These are phyloP conservation scores for Starmerella powellii DNA, from an alignment of 805 yeast species.

Conservation along the genomic window DNA sequence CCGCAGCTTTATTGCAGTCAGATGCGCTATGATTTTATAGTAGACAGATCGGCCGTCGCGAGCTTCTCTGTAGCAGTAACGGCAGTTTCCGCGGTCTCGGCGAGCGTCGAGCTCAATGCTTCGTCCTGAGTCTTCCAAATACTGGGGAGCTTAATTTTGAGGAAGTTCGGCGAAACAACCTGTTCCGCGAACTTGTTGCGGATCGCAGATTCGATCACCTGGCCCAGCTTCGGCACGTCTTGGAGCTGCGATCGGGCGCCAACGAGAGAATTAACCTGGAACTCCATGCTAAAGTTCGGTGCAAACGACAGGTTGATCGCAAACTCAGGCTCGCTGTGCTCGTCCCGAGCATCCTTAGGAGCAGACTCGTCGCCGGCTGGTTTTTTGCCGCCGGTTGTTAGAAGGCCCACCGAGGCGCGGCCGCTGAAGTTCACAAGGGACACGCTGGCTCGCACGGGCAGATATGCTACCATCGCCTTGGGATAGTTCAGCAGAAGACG, in stretches of 20 bases:
- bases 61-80: conserved; percentile 7
- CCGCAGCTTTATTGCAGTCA: background rate
- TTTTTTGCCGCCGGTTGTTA: conserved; percentile 14
- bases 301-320: conserved; percentile 80
- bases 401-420: conserved; percentile 60
- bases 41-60: background rate
- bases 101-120: background rate
- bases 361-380: background rate
- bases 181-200: conserved; percentile 85
- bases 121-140: conserved; percentile 13
- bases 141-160: conserved; percentile 62
- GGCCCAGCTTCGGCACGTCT: conserved; percentile 82
- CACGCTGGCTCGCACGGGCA: conserved; percentile 75
- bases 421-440: conserved; percentile 87
- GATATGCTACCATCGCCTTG: conserved; percentile 65
- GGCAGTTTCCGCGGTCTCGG: conserved; percentile 9
- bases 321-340: conserved; percentile 30
- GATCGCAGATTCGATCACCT: conserved; percentile 67
- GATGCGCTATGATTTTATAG: background rate
- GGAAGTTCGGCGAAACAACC: conserved; percentile 88
- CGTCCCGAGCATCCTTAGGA: background rate
- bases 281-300: conserved; percentile 83
- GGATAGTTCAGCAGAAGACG: conserved; percentile 65
- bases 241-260: conserved; percentile 89
- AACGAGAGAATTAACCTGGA: conserved; percentile 73